Percentiles rank a stretch among this genome's conserved stretches.
Evolutionary conservation across 352 stramenopile species (phyloP).

Genomic region (Globisporangium takayamanum): DNA sequence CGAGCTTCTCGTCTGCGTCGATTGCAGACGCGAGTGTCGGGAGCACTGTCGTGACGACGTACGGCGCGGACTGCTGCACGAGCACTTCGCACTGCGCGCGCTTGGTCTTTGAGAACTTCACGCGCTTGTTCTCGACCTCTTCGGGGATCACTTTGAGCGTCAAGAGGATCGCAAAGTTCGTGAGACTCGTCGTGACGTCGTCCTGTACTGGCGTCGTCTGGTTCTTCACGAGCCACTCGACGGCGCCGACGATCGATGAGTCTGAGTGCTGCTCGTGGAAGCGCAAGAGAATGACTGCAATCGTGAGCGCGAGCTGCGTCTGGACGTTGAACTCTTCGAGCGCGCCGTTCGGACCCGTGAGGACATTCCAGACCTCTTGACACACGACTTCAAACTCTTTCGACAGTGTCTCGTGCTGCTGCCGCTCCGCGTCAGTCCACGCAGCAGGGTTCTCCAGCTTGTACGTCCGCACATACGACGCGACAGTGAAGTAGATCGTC

Average conservation of each 20-base stretch:
- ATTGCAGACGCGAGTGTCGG: conserved; percentile 50
- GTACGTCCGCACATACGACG: conserved; percentile 65
- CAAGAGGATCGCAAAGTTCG: conserved; percentile 69
- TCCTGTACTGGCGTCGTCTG: conserved; percentile 40
- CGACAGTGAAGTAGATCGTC: conserved; percentile 64
- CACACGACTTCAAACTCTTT: conserved; percentile 59
- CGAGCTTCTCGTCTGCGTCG: conserved; percentile 44
- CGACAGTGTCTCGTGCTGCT: conserved; percentile 44
- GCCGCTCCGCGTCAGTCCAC: conserved; percentile 46
- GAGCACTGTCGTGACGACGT: conserved; percentile 56
- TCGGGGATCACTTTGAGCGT: conserved; percentile 74
- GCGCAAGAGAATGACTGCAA: conserved; percentile 69
- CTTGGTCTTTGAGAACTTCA: conserved; percentile 71
- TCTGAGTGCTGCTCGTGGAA: conserved; percentile 63
- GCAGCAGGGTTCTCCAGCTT: conserved; percentile 48
- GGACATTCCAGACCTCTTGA: conserved; percentile 69
- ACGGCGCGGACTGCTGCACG: conserved; percentile 51
- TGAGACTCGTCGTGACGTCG: conserved; percentile 32
- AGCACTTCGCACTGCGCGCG: conserved; percentile 56
- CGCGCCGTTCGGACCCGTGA: conserved; percentile 48
- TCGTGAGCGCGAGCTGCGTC: conserved; percentile 64
- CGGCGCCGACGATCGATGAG: conserved; percentile 41
- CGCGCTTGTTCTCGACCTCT: conserved; percentile 71
- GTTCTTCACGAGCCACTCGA: conserved; percentile 77
- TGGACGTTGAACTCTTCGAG: conserved; percentile 58